A percentile compares a stretch with the other conserved stretches of the same genome.
These are phyloP conservation scores for Rubia occidens DNA, from an alignment of 305 asterid species.

Conservation along the genomic window DNA sequence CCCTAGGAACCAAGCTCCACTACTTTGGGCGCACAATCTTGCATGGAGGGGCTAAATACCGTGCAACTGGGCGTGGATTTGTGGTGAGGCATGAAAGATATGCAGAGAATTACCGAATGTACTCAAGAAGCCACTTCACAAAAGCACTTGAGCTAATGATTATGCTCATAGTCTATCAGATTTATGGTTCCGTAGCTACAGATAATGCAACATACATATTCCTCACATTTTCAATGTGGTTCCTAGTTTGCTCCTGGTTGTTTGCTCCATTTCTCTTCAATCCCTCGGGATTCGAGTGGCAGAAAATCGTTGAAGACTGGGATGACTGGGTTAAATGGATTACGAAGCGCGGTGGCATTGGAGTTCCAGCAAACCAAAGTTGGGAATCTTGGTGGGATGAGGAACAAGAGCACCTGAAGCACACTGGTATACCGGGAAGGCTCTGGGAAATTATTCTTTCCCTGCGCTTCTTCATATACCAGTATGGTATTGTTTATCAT, in stretches of 20 bases:
- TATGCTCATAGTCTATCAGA: constrained; percentile 54
- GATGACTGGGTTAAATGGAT: constrained; percentile 92
- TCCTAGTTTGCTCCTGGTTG: constrained; percentile 77
- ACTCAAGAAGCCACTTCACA: constrained; percentile 89
- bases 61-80: constrained; percentile 99
- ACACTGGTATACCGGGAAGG: constrained; percentile 58
- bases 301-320: constrained; percentile 82
- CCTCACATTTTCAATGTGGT: constrained; percentile 72
- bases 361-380: constrained; percentile 77
- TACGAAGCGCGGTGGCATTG: constrained; percentile 63
- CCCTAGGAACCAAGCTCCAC: constrained; percentile 91
- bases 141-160: constrained; percentile 76
- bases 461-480: constrained; percentile 69
- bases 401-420: constrained; percentile 80
- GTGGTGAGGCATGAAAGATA: constrained; percentile 89
- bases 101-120: constrained; percentile 93
- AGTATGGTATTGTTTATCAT: constrained; percentile 87
- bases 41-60: constrained; percentile 93
- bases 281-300: constrained; percentile 95
- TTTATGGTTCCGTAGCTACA: constrained; percentile 45
- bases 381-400: constrained; percentile 99
- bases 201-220: constrained; percentile 28
- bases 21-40: constrained; percentile 89
- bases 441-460: constrained; percentile 58
- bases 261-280: constrained; percentile 91